These are phyloP conservation scores for Stenocarpella maydis DNA, from an alignment of 2,329 filamentous ascomycete species.

Conservation along the genomic window DNA sequence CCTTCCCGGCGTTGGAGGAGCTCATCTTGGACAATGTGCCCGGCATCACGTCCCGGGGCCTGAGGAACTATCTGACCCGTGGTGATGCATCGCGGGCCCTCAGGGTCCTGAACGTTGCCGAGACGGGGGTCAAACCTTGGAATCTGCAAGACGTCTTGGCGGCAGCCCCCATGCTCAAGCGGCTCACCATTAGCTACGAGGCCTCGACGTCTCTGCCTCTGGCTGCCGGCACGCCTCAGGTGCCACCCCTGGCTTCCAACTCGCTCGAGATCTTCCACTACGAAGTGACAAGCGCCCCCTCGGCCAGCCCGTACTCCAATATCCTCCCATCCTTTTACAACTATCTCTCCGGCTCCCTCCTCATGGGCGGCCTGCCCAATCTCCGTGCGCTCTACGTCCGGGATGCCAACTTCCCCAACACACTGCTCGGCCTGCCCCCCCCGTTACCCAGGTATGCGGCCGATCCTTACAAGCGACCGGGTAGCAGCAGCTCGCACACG, in stretches of 20 bases:
- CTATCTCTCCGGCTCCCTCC: constrained; percentile 85
- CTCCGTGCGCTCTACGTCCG: constrained; percentile 84
- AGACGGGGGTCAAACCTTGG: constrained; percentile 73
- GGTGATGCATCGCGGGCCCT: constrained; percentile 68
- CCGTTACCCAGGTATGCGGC: constrained; percentile 59
- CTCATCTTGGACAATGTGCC: constrained; percentile 77
- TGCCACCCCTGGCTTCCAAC: constrained; percentile 72
- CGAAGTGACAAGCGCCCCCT: constrained; percentile 74
- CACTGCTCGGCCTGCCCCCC: constrained; percentile 74
- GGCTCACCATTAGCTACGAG: constrained; percentile 62
- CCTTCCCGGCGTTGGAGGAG: constrained; percentile 78
- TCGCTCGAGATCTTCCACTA: constrained; percentile 79
- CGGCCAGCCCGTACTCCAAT: constrained; percentile 64
- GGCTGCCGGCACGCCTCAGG: constrained; percentile 49
- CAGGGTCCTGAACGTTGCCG: constrained; percentile 72
- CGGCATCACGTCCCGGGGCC: constrained; percentile 74
- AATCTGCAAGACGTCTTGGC: constrained; percentile 68
- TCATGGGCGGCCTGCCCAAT: constrained; percentile 76
- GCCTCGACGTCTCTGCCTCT: constrained; percentile 59
- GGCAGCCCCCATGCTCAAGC: constrained; percentile 64
- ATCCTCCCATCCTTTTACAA: constrained; percentile 76
- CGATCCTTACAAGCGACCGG: constrained; percentile 44
- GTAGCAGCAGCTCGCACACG: constrained; percentile 45
- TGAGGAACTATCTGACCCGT: constrained; percentile 72
- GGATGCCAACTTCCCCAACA: constrained; percentile 83